These are phyloP conservation scores for Fomitopsis serialis DNA, from an alignment of 768 basidiomycete species.

Conservation along the genomic window DNA sequence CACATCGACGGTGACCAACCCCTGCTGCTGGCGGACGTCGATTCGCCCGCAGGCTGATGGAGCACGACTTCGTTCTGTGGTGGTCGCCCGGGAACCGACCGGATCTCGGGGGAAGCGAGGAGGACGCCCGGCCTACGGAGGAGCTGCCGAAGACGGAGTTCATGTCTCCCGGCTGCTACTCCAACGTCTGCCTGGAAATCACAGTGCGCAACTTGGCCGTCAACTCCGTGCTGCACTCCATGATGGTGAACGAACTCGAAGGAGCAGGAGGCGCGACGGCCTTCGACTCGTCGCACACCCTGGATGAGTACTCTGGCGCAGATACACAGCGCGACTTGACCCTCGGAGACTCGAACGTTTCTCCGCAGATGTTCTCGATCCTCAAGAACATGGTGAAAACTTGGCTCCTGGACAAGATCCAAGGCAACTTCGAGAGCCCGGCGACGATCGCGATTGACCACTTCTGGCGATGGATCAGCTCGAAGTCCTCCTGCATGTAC, in stretches of 20 bases:
- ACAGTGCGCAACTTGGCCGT: slow-evolving; percentile 90
- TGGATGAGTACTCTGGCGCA: slow-evolving; percentile 82
- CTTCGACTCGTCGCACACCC: slow-evolving; percentile 89
- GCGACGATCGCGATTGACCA: slow-evolving; percentile 78
- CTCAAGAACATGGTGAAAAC: slow-evolving; percentile 83
- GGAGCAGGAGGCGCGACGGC: slow-evolving; percentile 91
- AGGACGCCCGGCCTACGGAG: slow-evolving; percentile 71
- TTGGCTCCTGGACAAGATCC: slow-evolving; percentile 88
- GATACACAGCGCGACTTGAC: slow-evolving; percentile 64
- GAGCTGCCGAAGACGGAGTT: slow-evolving; percentile 86
- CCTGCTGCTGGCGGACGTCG: slow-evolving; percentile 82
- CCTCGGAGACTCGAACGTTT: slow-evolving; percentile 85
- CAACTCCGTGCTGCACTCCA: slow-evolving; percentile 89
- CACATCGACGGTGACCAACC: slow-evolving; percentile 91
- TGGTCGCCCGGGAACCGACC: slow-evolving; percentile 90
- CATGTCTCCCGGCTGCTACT: slow-evolving; percentile 77
- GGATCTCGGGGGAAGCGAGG: slow-evolving; percentile 90
- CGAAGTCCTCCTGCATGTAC: slow-evolving; percentile 78
- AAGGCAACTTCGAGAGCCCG: slow-evolving; percentile 57
- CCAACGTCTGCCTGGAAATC: slow-evolving; percentile 89
- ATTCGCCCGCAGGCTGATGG: slow-evolving; percentile 83
- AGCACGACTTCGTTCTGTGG: slow-evolving; percentile 92
- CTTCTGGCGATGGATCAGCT: slow-evolving; percentile 97
- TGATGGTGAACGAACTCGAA: slow-evolving; percentile 95
- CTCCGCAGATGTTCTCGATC: slow-evolving; percentile 79